Percentiles rank a stretch among this genome's conserved stretches.
These are phyloP conservation scores for Populus tremula DNA, from an alignment of 345 rosid genomes.

Conservation along the genomic window DNA sequence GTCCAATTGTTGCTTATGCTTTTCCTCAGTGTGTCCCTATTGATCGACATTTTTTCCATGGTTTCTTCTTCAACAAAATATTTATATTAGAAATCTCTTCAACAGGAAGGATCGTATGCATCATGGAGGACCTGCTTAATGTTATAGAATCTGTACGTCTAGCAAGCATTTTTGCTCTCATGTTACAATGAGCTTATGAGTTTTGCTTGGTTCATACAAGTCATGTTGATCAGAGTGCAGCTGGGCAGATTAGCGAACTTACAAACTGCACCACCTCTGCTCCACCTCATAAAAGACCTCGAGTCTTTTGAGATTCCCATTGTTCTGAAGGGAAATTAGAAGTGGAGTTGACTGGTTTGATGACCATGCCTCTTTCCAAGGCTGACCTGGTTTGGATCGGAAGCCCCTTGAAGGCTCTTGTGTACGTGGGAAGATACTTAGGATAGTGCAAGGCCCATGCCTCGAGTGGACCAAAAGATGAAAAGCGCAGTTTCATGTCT, in stretches of 20 bases:
- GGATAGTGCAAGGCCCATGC: background rate
- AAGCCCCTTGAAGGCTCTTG: background rate
- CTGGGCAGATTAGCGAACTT: no score
- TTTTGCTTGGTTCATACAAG: background rate
- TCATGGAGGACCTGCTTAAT: background rate
- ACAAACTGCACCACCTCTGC: no score
- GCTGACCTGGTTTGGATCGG: background rate
- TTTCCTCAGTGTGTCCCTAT: background rate
- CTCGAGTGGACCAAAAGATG: background rate
- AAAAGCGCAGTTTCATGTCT: background rate
- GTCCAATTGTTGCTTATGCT: background rate
- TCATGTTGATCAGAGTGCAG: background rate
- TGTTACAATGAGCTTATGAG: background rate
- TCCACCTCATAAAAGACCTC: no score
- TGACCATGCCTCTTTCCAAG: background rate
- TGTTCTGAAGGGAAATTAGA: background rate
- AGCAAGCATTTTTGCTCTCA: background rate
- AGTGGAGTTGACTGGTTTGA: background rate
- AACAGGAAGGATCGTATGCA: background rate
- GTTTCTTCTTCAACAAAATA: background rate
- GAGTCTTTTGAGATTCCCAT: background rate
- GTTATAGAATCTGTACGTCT: background rate
- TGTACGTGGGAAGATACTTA: no score
- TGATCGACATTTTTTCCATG: background rate
- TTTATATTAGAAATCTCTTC: background rate